Evolutionary conservation across 2,329 filamentous ascomycete genomes (phyloP).

Genomic region (Fusarium mexicanum): DNA sequence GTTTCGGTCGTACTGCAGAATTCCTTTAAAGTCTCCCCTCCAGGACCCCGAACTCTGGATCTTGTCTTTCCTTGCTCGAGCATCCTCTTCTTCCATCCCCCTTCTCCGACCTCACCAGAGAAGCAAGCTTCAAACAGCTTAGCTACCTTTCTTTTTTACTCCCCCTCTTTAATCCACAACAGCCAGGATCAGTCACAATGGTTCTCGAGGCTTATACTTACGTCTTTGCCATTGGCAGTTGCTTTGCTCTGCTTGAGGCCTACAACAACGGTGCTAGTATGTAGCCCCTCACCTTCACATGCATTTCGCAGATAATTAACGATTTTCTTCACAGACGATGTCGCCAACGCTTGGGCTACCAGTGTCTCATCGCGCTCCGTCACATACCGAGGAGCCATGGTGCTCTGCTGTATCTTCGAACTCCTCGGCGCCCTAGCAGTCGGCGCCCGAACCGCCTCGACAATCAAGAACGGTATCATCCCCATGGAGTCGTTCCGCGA

Average conservation of each 20-base stretch:
- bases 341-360: constrained; percentile 85
- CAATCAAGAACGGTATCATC: constrained; percentile 83
- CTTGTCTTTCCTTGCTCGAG: constrained; percentile 14
- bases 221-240: constrained; percentile 78
- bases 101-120: neutral
- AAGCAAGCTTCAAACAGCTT: constrained; percentile 17
- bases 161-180: neutral
- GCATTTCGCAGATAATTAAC: constrained; percentile 1
- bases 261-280: constrained; percentile 83
- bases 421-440: constrained; percentile 73
- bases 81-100: constrained; percentile 18
- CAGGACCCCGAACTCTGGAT: constrained; percentile 9
- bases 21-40: constrained; percentile 30
- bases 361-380: constrained; percentile 83
- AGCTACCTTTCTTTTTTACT: neutral
- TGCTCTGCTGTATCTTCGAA: constrained; percentile 73
- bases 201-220: constrained; percentile 72
- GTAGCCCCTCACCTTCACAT: constrained; percentile 45
- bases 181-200: constrained; percentile 54
- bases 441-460: constrained; percentile 75
- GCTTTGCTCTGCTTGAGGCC: constrained; percentile 80
- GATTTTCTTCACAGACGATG: constrained; percentile 69
- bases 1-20: neutral
- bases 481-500: constrained; percentile 65
- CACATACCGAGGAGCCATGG: constrained; percentile 74